Percentiles rank a stretch among this genome's conserved stretches.
Conservation (phyloP, 495 filamentous ascomycete genomes). For the Cetradonia linearis region DNA sequence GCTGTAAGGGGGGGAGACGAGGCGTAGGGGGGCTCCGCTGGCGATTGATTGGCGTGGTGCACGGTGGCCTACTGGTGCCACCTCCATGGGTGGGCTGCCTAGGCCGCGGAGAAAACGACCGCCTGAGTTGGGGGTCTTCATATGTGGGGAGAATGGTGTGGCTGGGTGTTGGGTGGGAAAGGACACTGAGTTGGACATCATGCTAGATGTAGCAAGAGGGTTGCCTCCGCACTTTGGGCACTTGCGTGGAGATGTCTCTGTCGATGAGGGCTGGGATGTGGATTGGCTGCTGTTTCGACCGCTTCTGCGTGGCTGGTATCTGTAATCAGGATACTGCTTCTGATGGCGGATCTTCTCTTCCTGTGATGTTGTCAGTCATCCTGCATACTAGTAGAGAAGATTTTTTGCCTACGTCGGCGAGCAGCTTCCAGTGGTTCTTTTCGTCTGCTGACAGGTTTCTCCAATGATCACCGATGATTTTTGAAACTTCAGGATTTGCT, state of each 20-base stretch:
- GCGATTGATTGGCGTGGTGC: slow-evolving; percentile 8
- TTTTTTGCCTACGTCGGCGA: slow-evolving; percentile 57
- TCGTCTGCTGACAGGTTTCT: slow-evolving; percentile 58
- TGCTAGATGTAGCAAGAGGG: slow-evolving; percentile 22
- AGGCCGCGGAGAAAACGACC: slow-evolving; percentile 17
- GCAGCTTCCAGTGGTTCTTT: slow-evolving; percentile 77
- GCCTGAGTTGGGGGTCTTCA: slow-evolving; percentile 18
- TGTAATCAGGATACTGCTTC: slow-evolving; percentile 83
- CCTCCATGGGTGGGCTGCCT: slow-evolving; percentile 16
- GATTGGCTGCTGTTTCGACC: slow-evolving; percentile 35
- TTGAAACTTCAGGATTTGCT: slow-evolving; percentile 94
- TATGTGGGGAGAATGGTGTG: slow-evolving; percentile 34
- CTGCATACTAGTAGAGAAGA: neutral
- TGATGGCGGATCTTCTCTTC: slow-evolving; percentile 89
- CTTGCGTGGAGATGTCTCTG: slow-evolving; percentile 35
- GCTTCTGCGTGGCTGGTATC: slow-evolving; percentile 81
- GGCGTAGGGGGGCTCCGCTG: slow-evolving; percentile 6
- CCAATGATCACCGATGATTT: slow-evolving; percentile 96
- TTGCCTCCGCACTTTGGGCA: slow-evolving; percentile 35
- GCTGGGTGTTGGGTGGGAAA: slow-evolving; percentile 28
- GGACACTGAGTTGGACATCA: slow-evolving; percentile 15
- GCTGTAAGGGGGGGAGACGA: slow-evolving; percentile 12
- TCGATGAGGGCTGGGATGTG: slow-evolving; percentile 28
- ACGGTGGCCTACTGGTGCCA: slow-evolving; percentile 3
- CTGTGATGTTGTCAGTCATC: slow-evolving; percentile 29